Conservation (phyloP, 441 rosid genomes). For the Gossypium gossypioides region DNA sequence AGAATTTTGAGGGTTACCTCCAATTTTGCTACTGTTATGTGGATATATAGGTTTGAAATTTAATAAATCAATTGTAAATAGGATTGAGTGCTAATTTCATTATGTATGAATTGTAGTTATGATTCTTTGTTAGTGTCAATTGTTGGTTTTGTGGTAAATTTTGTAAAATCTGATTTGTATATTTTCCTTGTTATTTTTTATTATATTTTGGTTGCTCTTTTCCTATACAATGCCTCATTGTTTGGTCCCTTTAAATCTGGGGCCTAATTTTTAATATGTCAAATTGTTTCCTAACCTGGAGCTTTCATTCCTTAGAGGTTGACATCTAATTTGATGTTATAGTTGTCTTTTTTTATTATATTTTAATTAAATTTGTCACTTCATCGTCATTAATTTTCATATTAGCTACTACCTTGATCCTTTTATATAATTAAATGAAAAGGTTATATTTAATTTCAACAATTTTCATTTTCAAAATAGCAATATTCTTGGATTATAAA, state of each 20-base stretch:
- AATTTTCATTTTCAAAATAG: too few species aligned
- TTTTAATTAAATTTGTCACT: too few species aligned
- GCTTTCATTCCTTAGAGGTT: too few species aligned
- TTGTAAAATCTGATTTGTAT: neutral
- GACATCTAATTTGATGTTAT: too few species aligned
- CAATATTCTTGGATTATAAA: too few species aligned
- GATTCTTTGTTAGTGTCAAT: neutral
- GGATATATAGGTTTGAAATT: constrained; percentile 21
- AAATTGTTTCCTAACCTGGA: too few species aligned
- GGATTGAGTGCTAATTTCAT: constrained; percentile 8
- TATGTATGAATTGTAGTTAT: neutral
- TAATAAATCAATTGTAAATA: neutral
- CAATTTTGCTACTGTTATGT: constrained; percentile 23
- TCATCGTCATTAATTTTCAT: too few species aligned
- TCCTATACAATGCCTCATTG: neutral
- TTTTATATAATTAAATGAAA: too few species aligned
- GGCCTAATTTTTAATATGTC: too few species aligned
- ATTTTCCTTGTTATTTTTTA: neutral
- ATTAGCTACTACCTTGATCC: too few species aligned
- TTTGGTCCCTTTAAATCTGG: neutral
- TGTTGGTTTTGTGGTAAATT: neutral
- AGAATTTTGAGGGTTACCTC: neutral
- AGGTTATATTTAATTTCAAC: too few species aligned
- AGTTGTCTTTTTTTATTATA: too few species aligned
- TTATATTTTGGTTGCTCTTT: neutral